Evolutionary conservation across 495 filamentous ascomycete species (phyloP), one percentile per base, ranked within the genome.

Genomic region (Glonium stellatum): DNA sequence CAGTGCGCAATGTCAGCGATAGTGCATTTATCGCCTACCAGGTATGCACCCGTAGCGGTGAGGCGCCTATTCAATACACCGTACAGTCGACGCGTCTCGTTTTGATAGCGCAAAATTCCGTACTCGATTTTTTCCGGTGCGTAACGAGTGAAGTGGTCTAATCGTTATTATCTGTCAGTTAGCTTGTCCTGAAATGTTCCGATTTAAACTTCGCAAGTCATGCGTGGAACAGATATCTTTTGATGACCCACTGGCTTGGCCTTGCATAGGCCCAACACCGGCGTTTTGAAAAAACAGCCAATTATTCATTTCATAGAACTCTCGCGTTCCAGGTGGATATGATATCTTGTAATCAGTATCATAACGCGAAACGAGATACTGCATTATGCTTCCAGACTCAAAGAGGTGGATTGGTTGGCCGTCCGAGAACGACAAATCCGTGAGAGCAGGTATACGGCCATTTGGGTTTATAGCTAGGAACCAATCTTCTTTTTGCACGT

Each of bases 381-480:
- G 85, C 78, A 96, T 77, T 68, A 96, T 95, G 58, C 85, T 78
- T 53, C 89, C 92, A 61, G 82, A 87, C 72, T 96, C 92, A 67
- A 95, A 96, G 4, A 96, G 64, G 18, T 79, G 75, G 72, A 95
- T 90, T 35, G 76, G 74, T 65, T 87, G 77, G 57, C 90, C 89
- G 69, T 93, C 87, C 47, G 73, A 70, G 46, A 80, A 73, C n/a
- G 58, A 6, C 11, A 23, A 62, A 71, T 96, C 92, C 23, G 87
- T 92, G 23, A 97, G 65, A 15, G 92, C 92, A n/a, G 92, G 92
- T 66, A 96, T 95, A 58, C 92, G 89, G 65, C 92, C 92, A 69
- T 97, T 96, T 55, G 92, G 92, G 75, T 96, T 96, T 72, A 97
- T 93, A 39, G 83, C 84, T 42, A 95, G 80, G 77, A 92, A 97